These are phyloP conservation scores for Acidiella bohemica DNA, from an alignment of 495 filamentous ascomycete genomes.

Conservation along the genomic window DNA sequence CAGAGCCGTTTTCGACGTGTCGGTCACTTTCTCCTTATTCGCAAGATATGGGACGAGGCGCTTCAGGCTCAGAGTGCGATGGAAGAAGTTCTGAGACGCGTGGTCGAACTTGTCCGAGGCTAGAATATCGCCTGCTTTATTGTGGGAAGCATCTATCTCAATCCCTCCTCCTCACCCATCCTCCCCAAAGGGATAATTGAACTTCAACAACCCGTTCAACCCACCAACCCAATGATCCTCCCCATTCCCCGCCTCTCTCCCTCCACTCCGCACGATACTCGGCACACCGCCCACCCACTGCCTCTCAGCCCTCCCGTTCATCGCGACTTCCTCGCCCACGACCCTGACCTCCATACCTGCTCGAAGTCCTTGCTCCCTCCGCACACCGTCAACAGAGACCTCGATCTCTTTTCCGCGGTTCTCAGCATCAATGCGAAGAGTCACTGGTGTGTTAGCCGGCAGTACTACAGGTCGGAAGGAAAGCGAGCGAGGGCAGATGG, in stretches of 20 bases:
- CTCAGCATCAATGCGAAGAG: constrained; percentile 64
- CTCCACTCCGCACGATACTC: constrained; percentile 45
- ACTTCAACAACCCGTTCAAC: constrained; percentile 86
- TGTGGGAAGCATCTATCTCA: too few relatives aligned
- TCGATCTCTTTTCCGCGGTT: constrained; percentile 76
- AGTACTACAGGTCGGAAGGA: constrained; percentile 86
- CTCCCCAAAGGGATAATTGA: constrained; percentile 95
- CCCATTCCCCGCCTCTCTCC: constrained; percentile 19
- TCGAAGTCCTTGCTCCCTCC: constrained; percentile 52
- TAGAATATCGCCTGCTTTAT: too few relatives aligned
- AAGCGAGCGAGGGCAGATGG: constrained; percentile 83
- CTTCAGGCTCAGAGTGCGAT: too few relatives aligned
- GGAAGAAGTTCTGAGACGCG: too few relatives aligned
- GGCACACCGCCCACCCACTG: constrained; percentile 54
- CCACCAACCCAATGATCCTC: constrained; percentile 95
- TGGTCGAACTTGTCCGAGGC: too few relatives aligned
- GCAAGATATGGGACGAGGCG: too few relatives aligned
- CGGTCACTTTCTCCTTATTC: too few relatives aligned
- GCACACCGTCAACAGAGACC: constrained; percentile 75
- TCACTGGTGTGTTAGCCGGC: constrained; percentile 72
- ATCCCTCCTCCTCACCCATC: constrained; percentile 28
- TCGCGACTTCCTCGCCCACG: constrained; percentile 60
- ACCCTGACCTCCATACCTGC: constrained; percentile 82
- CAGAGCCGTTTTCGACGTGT: too few relatives aligned
- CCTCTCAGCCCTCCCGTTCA: constrained; percentile 26